Conservation (phyloP, 108 stramenopile genomes). For the Schizochytrium sp. region DNA sequence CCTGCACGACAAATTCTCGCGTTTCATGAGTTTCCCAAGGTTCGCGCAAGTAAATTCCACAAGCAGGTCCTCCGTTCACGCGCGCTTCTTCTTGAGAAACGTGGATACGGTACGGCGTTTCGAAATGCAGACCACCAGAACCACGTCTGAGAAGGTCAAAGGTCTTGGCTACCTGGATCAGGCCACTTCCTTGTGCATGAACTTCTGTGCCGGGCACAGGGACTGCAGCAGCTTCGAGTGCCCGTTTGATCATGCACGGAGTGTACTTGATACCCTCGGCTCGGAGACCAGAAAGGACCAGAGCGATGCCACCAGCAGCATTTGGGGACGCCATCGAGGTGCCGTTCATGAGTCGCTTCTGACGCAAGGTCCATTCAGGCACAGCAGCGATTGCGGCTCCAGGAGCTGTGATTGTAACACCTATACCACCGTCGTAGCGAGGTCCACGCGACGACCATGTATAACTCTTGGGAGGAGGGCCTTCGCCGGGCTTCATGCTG, state of each 20-base stretch:
- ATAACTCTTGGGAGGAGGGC: constrained; percentile 65
- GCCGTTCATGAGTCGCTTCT: constrained; percentile 86
- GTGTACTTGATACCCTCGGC: constrained; percentile 74
- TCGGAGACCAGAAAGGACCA: constrained; percentile 83
- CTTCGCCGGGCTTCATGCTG: constrained; percentile 65
- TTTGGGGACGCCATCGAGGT: constrained; percentile 83
- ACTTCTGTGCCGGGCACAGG: constrained; percentile 67
- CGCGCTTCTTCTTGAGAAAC: not conserved
- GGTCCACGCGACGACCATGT: constrained; percentile 89
- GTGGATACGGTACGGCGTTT: not conserved
- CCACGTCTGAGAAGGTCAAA: constrained; percentile 68
- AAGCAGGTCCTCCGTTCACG: not conserved
- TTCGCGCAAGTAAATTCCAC: constrained; percentile 68
- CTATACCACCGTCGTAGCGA: constrained; percentile 81
- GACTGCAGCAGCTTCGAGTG: constrained; percentile 82
- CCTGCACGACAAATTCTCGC: constrained; percentile 71
- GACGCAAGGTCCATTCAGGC: constrained; percentile 84
- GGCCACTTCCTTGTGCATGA: constrained; percentile 80
- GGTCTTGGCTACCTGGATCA: constrained; percentile 81
- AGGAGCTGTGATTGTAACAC: constrained; percentile 85
- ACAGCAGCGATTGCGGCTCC: constrained; percentile 90
- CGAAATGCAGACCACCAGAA: not conserved
- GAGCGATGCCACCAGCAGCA: constrained; percentile 84
- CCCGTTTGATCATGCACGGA: constrained; percentile 79
- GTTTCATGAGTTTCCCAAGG: constrained; percentile 72